Evolutionary conservation across 2,329 filamentous ascomycete genomes (phyloP), one percentile per base, ranked within the genome.

Genomic region (Neofusicoccum parvum): DNA sequence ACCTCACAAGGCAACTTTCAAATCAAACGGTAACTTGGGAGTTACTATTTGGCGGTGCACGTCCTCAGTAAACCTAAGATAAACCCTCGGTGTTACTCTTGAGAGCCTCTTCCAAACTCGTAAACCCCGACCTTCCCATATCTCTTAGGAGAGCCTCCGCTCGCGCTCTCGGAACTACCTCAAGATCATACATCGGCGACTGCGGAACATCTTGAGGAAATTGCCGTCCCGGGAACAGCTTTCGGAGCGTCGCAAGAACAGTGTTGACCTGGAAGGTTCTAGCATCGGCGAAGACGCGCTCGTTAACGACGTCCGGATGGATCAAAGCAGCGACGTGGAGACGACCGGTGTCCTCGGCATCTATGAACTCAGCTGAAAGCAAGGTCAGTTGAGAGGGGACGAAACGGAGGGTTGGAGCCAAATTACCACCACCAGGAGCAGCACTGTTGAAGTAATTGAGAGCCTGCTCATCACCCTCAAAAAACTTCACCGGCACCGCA

Each of bases 281-380:
- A 14, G 50, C 67, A 36, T 41, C 68, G 10, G 66, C 58, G 32
- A 64, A 69, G 4, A 69, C 10, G n/a, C 67, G 54, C 46, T 69
- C 64, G 32, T 32, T 49, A 2, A 41, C n/a, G 1, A 68, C 66
- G 14, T 68, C 66, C 12, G 59, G 53, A 37, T 41, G 32, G 12
- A 59, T 49, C 7, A 69, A 49, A 7, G 43, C 66, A n/a, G 50
- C 50, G 12, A 53, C 27, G 15, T 53, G 50, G 15, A 53, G 12
- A 9, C 36, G 36, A 9, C 23, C 50, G 15, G 17, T n/a, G 50
- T 53, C 50, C 5, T 53, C 23, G 32, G 11, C 17, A n/a, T 53
- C 27, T 7, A 36, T 17, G 27, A 32, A 53, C 10, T 14, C 4
- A 12, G 17, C 50, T 53, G 14, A n/a, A 12, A 10, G 36, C 12